Evolutionary conservation across 1,139 yeast species (phyloP), one percentile per base, ranked within the genome.

Genomic region (Taiozyma onychis): DNA sequence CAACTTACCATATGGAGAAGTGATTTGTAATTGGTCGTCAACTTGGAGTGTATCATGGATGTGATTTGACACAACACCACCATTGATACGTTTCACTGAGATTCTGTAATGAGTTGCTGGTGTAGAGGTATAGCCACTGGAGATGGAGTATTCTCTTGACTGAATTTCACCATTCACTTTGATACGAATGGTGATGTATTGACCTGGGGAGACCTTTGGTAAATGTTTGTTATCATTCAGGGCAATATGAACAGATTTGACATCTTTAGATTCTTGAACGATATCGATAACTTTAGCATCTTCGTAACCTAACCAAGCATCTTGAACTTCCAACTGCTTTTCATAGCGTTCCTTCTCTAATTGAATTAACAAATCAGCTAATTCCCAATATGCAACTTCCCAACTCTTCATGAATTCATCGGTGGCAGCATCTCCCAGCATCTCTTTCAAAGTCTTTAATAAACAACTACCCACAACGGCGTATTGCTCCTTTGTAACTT

Each of bases 401-500:
- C 89, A 84, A n/a, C 88, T 88, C 35, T 67, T 73, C 47, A 83
- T 61, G 53, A 85, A 79, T 41, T 74, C 81, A 2, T 72, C 73
- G 24, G 81, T 80, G 24, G 87, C 88, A 28, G 73, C 72, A 35
- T 73, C 77, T 11, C 89, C 89, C 43, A 84, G 68, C 45, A 81
- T 74, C 51, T 76, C 75, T 47, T 68, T 64, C 68, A 85, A 76
- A 22, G 88, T 80, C 30, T 68, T 70, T 44, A 84, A 64, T 37
- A 85, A 68, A 57, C 76, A 74, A 43, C 67, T 63, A 35, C 89
- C 90, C 41, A 85, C 89, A 54, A 81, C 73, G 18, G 83, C 80
- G 58, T 85, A 85, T 52, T 83, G 88, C 51, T 79, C 85, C 3
- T 89, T 80, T 51, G 67, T 65, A 44, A 85, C 75, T 60, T 78